Evolutionary conservation across 306 rosid species (phyloP), one percentile per base, ranked within the genome.

Genomic region (Ceratonia siliqua): DNA sequence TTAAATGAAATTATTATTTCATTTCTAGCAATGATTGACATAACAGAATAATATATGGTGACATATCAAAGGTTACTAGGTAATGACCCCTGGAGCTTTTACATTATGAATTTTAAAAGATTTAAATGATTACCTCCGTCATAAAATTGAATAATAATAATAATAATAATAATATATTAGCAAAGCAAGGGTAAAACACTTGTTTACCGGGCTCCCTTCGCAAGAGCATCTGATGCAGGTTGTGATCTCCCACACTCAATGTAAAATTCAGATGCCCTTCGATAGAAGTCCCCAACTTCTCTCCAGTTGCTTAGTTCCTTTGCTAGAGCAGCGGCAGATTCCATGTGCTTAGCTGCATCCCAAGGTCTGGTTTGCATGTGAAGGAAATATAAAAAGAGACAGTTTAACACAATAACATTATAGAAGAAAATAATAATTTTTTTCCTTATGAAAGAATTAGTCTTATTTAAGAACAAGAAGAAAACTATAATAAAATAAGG

Each of bases 291-390:
- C 41, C 63, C 86, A 58, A 85, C 97, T 87, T 94, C 98, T 68
- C 21, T 87, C 93, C 90, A 90, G 39, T 89, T 75, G 9, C 93
- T 79, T 46, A 94, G 78, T 42, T 94, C 98, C 86, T 94, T 94
- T 20, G 96, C 98, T 52, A 88, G 82, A 79, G 85, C 91, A 63
- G 88, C 97, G 2, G 98, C 97, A 76, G 98, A 91, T 82, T 94
- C 98, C 96, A 94, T 91, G 81, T 88, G 97, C 83, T 88, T 92
- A 70, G 98, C 97, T 17, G 98, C 96, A 73, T 94, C 97, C 98
- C 98, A 92, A 55, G 95, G 97, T 84, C 98, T 94, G 64, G 72
- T 74, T 71, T 20, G 71, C 79, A 76, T 32, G 86, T 88, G 67
- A 85, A 90, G 90, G 92, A 76, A 45, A 73, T 46, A 66, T 15